phyloP scores from a whole-genome alignment of 2,329 filamentous ascomycete genomes.

The Aureobasidium sp. region DNA sequence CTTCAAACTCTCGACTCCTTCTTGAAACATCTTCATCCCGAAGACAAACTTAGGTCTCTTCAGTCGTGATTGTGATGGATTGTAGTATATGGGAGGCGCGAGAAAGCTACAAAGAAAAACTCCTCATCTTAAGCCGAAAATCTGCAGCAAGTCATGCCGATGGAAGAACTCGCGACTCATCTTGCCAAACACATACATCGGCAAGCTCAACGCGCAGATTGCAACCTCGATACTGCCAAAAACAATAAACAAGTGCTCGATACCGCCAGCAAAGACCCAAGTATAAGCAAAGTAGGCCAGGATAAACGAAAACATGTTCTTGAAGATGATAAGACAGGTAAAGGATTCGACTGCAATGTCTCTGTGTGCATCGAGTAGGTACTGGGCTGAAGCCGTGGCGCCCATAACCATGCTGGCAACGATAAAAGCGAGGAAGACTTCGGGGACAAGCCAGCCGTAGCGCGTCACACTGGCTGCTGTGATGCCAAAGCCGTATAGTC shows the following conservation, averaged over 20 bases:
- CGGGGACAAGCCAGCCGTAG: slow-evolving; percentile 65
- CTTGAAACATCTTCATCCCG: no score
- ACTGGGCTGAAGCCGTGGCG: slow-evolving; percentile 75
- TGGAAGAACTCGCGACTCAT: slow-evolving; percentile 67
- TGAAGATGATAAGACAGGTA: slow-evolving; percentile 85
- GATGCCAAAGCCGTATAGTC: slow-evolving; percentile 78
- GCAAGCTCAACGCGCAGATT: slow-evolving; percentile 67
- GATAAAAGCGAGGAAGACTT: slow-evolving; percentile 76
- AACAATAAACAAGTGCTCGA: slow-evolving; percentile 61
- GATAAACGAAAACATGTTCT: slow-evolving; percentile 86
- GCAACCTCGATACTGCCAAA: slow-evolving; percentile 71
- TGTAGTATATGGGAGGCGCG: no score
- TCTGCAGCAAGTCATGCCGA: slow-evolving; percentile 62
- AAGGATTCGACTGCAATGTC: slow-evolving; percentile 82
- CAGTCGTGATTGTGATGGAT: no score
- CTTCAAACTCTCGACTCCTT: background rate
- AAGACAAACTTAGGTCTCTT: no score
- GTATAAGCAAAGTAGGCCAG: slow-evolving; percentile 78
- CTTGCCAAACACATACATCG: slow-evolving; percentile 74
- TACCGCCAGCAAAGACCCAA: slow-evolving; percentile 62
- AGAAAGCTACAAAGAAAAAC: background rate
- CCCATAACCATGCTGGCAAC: slow-evolving; percentile 90
- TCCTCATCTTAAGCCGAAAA: slow-evolving; percentile 33
- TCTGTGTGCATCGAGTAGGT: slow-evolving; percentile 88
- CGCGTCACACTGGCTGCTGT: slow-evolving; percentile 54